Conservation (phyloP, 2,329 filamentous ascomycete genomes). For the Teratosphaeriaceae sp. region DNA sequence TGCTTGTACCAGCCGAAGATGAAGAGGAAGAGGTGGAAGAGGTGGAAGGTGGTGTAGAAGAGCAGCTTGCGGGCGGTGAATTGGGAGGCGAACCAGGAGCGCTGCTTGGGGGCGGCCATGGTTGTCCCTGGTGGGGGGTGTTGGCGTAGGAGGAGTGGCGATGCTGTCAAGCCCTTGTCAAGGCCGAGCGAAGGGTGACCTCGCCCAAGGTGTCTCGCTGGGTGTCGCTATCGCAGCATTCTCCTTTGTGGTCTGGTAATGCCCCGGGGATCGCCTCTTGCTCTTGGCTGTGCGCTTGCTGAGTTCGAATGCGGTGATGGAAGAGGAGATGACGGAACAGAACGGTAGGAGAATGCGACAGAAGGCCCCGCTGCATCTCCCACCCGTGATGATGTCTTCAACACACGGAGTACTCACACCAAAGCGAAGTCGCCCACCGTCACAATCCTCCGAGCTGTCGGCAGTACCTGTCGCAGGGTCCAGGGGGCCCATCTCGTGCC, state of each 20-base stretch:
- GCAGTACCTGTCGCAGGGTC: background rate
- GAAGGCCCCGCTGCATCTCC: too few species aligned
- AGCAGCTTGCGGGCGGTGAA: conserved; percentile 28
- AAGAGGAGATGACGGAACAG: too few species aligned
- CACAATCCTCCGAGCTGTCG: background rate
- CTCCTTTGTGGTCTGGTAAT: background rate
- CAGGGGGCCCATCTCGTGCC: background rate
- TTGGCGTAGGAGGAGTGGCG: background rate
- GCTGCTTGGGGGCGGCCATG: conserved; percentile 4
- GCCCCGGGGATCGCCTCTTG: too few species aligned
- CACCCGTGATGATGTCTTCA: too few species aligned
- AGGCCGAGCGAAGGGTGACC: too few species aligned
- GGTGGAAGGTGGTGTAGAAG: conserved; percentile 33
- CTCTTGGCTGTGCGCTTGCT: background rate
- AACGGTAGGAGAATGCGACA: too few species aligned
- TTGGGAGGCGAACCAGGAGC: conserved; percentile 30
- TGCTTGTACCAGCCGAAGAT: conserved; percentile 54
- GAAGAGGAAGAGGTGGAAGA: conserved; percentile 32
- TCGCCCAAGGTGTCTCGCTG: too few species aligned
- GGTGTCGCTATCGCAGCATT: background rate
- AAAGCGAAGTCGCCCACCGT: background rate
- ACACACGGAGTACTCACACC: background rate
- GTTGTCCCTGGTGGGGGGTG: background rate
- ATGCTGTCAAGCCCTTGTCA: too few species aligned
- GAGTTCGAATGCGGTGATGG: too few species aligned